Base-by-base conservation (phyloP, 2,329 filamentous ascomycete species). In the Diplodia corticola region DNA sequence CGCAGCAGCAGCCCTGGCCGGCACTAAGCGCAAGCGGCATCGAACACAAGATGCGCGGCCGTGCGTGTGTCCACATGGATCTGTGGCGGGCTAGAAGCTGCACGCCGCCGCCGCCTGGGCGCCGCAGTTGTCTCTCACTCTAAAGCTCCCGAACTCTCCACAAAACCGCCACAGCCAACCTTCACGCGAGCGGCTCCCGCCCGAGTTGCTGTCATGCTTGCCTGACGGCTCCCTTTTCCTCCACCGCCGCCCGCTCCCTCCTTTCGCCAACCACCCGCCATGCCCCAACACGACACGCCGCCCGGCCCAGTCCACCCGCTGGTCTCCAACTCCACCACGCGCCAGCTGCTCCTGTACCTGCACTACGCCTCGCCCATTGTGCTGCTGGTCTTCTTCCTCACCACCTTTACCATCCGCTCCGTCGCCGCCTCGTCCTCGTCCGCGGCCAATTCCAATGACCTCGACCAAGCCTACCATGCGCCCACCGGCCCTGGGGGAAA, bases 401-500 rank as follows among this genome's bases (percentile, higher is more conserved):
- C 81, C 68, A 83, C 84, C 69, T 90, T 91, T 73, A 83, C 88
- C 65, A 74, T 81, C 70, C 85, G 85, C 75, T 88, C 87, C 71
- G 83, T 91, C 69, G 73, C 83, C 68, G 80, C 82, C 22, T 82
- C 85, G 46, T 78, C 78, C 70, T 83, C 76, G 69, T 71, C 71
- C 67, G 78, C 77, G 73, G 10, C n/a, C 63, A 80, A 71, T 68
- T 10, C n/a, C 57, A 65, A 71, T 69, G 70, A 71, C 59, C n/a
- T 22, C 35, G 49, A 33, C 59, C 15, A 33, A 13, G 13, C 30
- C 50, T 80, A 80, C 70, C 77, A 78, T 69, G 76, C 80, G 53
- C 75, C 79, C 49, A 76, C 79, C 67, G 93, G 93, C n/a, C 93
- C 93, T 1, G 93, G 92, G 65, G 94, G 93, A 70, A 93, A 96